Percentiles rank a stretch among this genome's conserved stretches.
phyloP scores from a whole-genome alignment of 495 filamentous ascomycete species.

The Hypoxylon fuscum region DNA sequence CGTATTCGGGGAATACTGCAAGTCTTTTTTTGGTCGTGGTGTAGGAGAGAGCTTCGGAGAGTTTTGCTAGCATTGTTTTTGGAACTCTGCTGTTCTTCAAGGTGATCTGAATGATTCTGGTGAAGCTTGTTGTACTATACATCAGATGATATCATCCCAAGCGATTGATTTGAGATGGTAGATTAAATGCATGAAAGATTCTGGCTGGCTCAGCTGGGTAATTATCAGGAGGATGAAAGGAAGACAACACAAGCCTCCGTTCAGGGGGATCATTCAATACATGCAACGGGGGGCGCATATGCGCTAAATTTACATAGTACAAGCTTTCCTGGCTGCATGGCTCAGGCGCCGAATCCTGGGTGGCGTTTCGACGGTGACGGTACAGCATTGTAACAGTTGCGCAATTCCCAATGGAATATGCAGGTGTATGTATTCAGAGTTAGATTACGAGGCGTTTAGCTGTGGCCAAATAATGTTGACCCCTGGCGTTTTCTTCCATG shows the following conservation, averaged over 20 bases:
- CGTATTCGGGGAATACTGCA: no score
- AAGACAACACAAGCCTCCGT: background rate
- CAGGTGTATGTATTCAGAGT: constrained; percentile 1
- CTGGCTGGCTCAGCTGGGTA: background rate
- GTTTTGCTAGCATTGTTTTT: background rate
- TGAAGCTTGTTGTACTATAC: constrained; percentile 1
- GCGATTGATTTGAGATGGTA: background rate
- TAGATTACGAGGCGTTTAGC: constrained; percentile 15
- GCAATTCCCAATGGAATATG: no score
- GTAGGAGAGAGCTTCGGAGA: background rate
- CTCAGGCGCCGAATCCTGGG: background rate
- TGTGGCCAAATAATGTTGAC: constrained; percentile 6
- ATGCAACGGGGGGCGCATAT: constrained; percentile 3
- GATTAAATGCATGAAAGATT: constrained; percentile 2
- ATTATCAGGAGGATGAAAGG: background rate
- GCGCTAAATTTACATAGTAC: constrained; percentile 2
- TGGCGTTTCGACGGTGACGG: constrained; percentile 16
- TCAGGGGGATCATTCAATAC: background rate
- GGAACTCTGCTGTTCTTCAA: constrained; percentile 16
- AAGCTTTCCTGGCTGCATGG: background rate
- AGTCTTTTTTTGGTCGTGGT: no score
- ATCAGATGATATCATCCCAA: constrained; percentile 14
- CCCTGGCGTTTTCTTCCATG: constrained; percentile 29
- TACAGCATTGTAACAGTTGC: constrained; percentile 5
- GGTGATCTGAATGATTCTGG: no score